Conservation (phyloP, 345 rosid species). For the Lagerstroemia speciosa region DNA sequence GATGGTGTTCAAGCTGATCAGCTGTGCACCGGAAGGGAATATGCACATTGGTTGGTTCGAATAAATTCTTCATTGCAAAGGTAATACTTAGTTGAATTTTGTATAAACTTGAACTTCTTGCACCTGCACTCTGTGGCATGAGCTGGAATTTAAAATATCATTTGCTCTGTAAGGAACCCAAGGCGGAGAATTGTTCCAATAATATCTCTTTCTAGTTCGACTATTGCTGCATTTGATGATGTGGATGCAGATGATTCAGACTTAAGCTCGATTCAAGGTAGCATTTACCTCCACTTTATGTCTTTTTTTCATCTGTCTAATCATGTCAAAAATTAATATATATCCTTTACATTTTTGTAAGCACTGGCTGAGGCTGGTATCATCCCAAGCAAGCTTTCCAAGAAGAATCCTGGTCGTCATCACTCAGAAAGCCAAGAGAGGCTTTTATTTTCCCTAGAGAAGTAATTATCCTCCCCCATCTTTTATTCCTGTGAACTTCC, state of each 20-base stretch:
- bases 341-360: constrained; percentile 16
- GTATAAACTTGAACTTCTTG: not conserved
- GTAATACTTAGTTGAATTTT: constrained; percentile 21
- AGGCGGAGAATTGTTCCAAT: constrained; percentile 58
- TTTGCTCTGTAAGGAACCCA: constrained; percentile 40
- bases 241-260: constrained; percentile 50
- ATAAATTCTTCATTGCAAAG: constrained; percentile 60
- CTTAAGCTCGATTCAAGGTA: constrained; percentile 64
- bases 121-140: not conserved
- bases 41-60: constrained; percentile 72
- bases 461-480: constrained; percentile 23
- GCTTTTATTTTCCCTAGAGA: constrained; percentile 46
- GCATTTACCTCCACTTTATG: not conserved
- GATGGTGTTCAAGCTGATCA: constrained; percentile 46
- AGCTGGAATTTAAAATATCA: constrained; percentile 14
- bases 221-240: constrained; percentile 63
- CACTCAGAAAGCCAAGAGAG: constrained; percentile 19
- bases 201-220: constrained; percentile 48
- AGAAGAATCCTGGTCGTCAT: constrained; percentile 14
- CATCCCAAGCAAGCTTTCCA: constrained; percentile 45
- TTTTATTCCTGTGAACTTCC: not conserved
- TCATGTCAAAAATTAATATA: not conserved
- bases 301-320: constrained; percentile 1
- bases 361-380: constrained; percentile 85
- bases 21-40: constrained; percentile 80